These are phyloP conservation scores for Drechslerella coelobrocha DNA, from an alignment of 2,329 filamentous ascomycete species.

Conservation along the genomic window DNA sequence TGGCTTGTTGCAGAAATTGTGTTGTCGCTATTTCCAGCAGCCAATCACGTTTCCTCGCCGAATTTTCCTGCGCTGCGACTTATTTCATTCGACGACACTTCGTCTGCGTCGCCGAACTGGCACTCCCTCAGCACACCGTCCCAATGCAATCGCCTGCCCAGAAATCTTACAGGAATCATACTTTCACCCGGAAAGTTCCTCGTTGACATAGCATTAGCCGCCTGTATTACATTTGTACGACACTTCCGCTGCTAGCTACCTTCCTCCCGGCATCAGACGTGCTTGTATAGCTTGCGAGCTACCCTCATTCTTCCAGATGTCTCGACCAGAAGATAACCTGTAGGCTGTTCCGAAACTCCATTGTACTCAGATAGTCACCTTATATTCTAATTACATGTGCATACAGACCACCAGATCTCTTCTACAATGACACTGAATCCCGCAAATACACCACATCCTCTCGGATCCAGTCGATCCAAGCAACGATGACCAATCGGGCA, in stretches of 20 bases:
- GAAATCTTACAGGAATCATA: slow-evolving; percentile 22
- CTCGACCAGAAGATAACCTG: slow-evolving; percentile 94
- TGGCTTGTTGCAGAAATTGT: slow-evolving; percentile 44
- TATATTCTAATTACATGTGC: slow-evolving; percentile 32
- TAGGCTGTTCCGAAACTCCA: slow-evolving; percentile 60
- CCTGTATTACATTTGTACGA: neutral
- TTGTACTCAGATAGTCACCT: neutral
- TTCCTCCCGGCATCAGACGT: neutral
- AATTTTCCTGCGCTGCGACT: slow-evolving; percentile 35
- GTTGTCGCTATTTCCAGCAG: slow-evolving; percentile 18
- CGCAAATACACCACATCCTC: slow-evolving; percentile 97
- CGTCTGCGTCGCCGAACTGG: slow-evolving; percentile 5
- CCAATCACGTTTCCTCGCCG: slow-evolving; percentile 41
- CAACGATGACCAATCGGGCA: slow-evolving; percentile 90
- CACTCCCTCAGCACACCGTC: slow-evolving; percentile 9
- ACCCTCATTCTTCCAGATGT: slow-evolving; percentile 70
- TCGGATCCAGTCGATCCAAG: slow-evolving; percentile 93
- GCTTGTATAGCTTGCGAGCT: slow-evolving; percentile 48
- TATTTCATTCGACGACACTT: slow-evolving; percentile 28
- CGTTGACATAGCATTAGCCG: slow-evolving; percentile 22
- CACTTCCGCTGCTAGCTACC: slow-evolving; percentile 2
- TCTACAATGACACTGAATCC: slow-evolving; percentile 95
- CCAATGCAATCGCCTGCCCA: slow-evolving; percentile 33
- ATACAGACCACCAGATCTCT: slow-evolving; percentile 85
- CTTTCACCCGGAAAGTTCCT: slow-evolving; percentile 44